phyloP scores from a whole-genome alignment of 1,284 basidiomycete species.

The Marasmius sp. region DNA sequence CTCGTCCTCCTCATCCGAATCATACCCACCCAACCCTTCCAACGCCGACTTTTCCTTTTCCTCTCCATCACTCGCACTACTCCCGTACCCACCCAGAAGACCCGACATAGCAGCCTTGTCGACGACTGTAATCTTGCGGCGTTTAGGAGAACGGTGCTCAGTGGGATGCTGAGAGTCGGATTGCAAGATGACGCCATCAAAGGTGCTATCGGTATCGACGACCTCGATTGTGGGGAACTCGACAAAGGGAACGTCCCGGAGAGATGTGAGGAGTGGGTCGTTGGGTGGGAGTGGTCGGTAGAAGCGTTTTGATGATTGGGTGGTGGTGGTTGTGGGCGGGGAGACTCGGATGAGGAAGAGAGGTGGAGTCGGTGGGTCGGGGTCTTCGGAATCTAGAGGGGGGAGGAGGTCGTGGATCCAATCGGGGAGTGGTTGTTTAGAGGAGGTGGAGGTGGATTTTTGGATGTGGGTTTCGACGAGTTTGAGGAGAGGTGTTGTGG shows the following conservation, averaged over 20 bases:
- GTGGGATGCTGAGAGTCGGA: constrained; percentile 16
- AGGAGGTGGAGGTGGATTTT: neutral
- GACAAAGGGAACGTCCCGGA: constrained; percentile 66
- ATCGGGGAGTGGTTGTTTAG: neutral
- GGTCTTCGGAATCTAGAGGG: constrained; percentile 49
- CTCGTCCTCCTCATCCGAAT: constrained; percentile 46
- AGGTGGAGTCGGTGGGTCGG: constrained; percentile 53
- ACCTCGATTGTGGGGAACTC: constrained; percentile 83
- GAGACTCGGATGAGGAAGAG: constrained; percentile 50
- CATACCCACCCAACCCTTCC: constrained; percentile 52
- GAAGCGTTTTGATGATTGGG: constrained; percentile 34
- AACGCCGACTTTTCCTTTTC: constrained; percentile 37
- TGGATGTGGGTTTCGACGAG: constrained; percentile 30
- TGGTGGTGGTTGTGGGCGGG: constrained; percentile 17
- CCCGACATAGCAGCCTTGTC: constrained; percentile 56
- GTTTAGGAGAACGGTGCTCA: constrained; percentile 26
- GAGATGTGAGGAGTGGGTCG: constrained; percentile 42
- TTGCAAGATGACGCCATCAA: constrained; percentile 45
- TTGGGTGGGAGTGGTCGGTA: constrained; percentile 50
- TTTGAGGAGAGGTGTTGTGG: constrained; percentile 46
- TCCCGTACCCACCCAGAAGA: constrained; percentile 67
- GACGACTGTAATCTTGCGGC: constrained; percentile 43
- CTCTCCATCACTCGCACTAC: constrained; percentile 42
- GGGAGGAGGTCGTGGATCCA: constrained; percentile 57
- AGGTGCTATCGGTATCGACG: constrained; percentile 52